These are phyloP conservation scores for Aspergillus transmontanensis DNA, from an alignment of 2,329 filamentous ascomycete species.

Conservation along the genomic window DNA sequence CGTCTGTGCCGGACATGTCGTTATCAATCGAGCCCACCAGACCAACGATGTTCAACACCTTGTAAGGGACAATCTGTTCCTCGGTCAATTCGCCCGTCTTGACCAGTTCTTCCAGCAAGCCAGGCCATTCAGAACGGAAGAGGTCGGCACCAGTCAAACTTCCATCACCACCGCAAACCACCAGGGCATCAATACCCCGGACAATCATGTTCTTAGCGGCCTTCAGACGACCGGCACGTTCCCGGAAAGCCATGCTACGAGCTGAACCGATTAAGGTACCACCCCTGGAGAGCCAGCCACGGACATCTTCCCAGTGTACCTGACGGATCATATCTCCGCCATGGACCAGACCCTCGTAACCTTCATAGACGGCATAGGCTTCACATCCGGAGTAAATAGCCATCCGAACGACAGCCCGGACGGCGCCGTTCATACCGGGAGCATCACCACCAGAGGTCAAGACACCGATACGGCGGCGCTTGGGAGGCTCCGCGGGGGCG, in stretches of 20 bases:
- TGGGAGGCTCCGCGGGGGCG: constrained; percentile 20
- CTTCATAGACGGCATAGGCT: constrained; percentile 81
- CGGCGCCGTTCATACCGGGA: constrained; percentile 89
- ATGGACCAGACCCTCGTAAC: constrained; percentile 89
- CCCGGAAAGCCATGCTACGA: constrained; percentile 86
- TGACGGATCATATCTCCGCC: constrained; percentile 84
- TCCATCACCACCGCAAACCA: constrained; percentile 95
- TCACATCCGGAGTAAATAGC: constrained; percentile 81
- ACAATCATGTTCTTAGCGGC: constrained; percentile 94
- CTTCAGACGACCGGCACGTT: constrained; percentile 76
- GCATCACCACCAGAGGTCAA: constrained; percentile 95
- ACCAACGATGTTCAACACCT: constrained; percentile 91
- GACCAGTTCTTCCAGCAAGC: constrained; percentile 81
- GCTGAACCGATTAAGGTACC: constrained; percentile 97
- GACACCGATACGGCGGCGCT: constrained; percentile 69
- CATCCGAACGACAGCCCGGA: constrained; percentile 87
- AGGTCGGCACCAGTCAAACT: constrained; percentile 92
- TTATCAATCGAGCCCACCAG: constrained; percentile 97
- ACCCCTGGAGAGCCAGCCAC: constrained; percentile 88
- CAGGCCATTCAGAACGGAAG: constrained; percentile 88
- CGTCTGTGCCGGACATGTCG: constrained; percentile 92
- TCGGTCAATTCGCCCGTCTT: constrained; percentile 67
- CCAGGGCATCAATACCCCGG: constrained; percentile 88
- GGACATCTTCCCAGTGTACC: constrained; percentile 90
- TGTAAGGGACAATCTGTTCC: constrained; percentile 73